These are phyloP conservation scores for Ophiostoma sp. DNA, from an alignment of 2,329 filamentous ascomycete species.

Conservation along the genomic window DNA sequence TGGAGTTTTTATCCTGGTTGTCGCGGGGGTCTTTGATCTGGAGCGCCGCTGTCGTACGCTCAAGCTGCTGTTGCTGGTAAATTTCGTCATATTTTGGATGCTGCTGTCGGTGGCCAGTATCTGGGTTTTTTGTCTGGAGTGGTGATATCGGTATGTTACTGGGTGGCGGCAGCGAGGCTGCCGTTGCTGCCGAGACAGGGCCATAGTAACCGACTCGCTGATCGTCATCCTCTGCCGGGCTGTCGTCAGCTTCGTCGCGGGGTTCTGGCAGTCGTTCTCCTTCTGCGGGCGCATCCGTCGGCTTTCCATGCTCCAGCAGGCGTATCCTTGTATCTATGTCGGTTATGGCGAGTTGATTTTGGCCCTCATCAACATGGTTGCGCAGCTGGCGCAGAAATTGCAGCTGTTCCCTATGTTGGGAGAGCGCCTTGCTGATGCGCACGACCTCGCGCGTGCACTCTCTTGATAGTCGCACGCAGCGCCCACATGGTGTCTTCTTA, in stretches of 20 bases:
- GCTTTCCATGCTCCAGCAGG: constrained; percentile 24
- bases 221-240: not conserved
- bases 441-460: constrained; percentile 25
- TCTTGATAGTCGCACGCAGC: constrained; percentile 22
- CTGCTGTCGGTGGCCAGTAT: not conserved
- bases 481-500: constrained; percentile 23
- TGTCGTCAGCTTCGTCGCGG: not conserved
- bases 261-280: not conserved
- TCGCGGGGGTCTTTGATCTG: not conserved
- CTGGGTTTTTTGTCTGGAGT: not conserved
- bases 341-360: not conserved
- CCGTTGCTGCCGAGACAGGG: not conserved
- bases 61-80: constrained; percentile 7
- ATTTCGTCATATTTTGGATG: not conserved
- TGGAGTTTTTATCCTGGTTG: constrained; percentile 17
- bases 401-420: constrained; percentile 21
- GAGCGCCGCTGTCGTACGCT: not conserved
- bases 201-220: not conserved
- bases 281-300: not conserved
- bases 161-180: not conserved
- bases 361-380: not conserved
- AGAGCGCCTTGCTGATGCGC: constrained; percentile 25
- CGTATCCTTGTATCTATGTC: constrained; percentile 23
- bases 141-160: not conserved
- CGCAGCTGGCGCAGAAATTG: constrained; percentile 21